These are phyloP conservation scores for Chaetomium globosum DNA, from an alignment of 2,329 filamentous ascomycete genomes.

Conservation along the genomic window DNA sequence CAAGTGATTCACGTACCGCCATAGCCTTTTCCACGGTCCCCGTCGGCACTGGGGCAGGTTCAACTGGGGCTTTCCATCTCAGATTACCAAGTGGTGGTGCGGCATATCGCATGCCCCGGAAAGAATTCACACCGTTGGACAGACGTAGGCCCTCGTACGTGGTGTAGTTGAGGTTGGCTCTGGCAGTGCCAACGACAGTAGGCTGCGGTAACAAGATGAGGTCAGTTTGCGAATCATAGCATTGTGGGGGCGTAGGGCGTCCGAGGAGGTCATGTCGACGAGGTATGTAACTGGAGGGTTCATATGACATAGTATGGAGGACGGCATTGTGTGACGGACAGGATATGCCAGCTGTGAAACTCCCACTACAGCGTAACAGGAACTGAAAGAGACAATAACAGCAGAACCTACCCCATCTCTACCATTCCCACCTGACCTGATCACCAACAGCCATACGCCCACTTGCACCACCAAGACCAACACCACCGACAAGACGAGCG, in stretches of 20 bases:
- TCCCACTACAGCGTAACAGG: not conserved
- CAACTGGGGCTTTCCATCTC: slow-evolving; percentile 54
- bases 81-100: slow-evolving; percentile 53
- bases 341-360: not conserved
- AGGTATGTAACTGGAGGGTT: not conserved
- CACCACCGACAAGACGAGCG: not conserved
- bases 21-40: slow-evolving; percentile 44
- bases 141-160: slow-evolving; percentile 48
- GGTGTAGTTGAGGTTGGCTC: slow-evolving; percentile 51
- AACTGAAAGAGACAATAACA: not conserved
- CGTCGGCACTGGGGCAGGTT: slow-evolving; percentile 42
- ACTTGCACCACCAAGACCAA: not conserved
- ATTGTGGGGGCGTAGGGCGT: not conserved
- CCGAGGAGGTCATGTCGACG: not conserved
- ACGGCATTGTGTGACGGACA: not conserved
- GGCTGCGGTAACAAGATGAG: slow-evolving; percentile 12
- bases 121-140: slow-evolving; percentile 48
- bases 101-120: slow-evolving; percentile 56
- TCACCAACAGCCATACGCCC: not conserved
- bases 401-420: not conserved
- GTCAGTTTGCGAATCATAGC: slow-evolving; percentile 20
- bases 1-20: slow-evolving; percentile 38
- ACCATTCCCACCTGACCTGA: not conserved
- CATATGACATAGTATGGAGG: not conserved
- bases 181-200: slow-evolving; percentile 9